Evolutionary conservation across 2,329 filamentous ascomycete species (phyloP).

Genomic region (Alternaria sp.): DNA sequence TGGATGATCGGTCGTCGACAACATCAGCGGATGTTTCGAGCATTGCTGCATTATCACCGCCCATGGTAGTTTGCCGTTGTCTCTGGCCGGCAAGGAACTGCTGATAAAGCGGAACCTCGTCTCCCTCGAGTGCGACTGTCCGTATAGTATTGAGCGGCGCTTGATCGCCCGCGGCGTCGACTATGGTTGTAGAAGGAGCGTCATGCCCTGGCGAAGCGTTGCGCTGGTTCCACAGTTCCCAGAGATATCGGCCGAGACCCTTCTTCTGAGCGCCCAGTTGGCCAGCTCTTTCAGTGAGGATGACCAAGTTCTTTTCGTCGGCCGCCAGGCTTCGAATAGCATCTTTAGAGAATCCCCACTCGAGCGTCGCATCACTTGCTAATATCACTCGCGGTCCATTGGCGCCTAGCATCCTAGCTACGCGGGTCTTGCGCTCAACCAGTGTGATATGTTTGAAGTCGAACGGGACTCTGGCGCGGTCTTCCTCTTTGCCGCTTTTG

Average conservation of each 20-base stretch:
- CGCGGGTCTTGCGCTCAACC: constrained; percentile 80
- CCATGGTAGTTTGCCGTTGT: constrained; percentile 82
- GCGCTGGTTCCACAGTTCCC: constrained; percentile 60
- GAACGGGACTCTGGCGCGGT: constrained; percentile 74
- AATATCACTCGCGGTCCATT: constrained; percentile 75
- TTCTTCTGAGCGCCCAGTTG: constrained; percentile 44
- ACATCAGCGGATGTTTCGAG: constrained; percentile 75
- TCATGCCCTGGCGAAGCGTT: constrained; percentile 32
- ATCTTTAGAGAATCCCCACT: constrained; percentile 94
- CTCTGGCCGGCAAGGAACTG: constrained; percentile 90
- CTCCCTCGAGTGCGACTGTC: constrained; percentile 71
- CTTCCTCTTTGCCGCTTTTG: constrained; percentile 50
- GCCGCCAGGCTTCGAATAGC: constrained; percentile 75
- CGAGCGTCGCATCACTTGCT: constrained; percentile 85
- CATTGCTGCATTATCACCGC: constrained; percentile 66
- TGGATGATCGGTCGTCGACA: constrained; percentile 83
- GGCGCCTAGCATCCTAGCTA: constrained; percentile 70
- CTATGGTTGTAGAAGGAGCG: constrained; percentile 58
- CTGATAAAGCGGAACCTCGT: constrained; percentile 83
- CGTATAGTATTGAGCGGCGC: constrained; percentile 47
- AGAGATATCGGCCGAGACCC: constrained; percentile 73
- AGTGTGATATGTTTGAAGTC: constrained; percentile 87
- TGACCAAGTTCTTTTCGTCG: constrained; percentile 80
- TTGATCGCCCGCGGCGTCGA: constrained; percentile 66
- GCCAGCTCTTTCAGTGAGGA: constrained; percentile 78